Evolutionary conservation across 2,329 filamentous ascomycete species (phyloP).

Genomic region (Xylariaceae sp.): DNA sequence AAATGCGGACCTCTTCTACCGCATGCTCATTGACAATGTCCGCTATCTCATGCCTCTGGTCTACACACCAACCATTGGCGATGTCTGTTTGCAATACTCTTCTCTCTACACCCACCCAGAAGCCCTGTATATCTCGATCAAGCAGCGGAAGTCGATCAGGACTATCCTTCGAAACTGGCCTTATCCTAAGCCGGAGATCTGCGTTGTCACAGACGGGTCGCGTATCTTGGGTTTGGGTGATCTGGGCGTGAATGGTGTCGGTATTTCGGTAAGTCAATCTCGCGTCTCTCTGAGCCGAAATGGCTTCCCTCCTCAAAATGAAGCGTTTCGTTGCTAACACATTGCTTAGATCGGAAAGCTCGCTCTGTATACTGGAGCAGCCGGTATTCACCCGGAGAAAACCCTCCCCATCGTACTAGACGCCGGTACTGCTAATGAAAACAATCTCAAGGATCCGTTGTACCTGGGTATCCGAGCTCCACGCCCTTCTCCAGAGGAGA

Average conservation of each 20-base stretch:
- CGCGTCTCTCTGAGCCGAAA: not conserved
- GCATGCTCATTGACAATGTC: constrained; percentile 70
- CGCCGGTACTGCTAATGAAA: constrained; percentile 61
- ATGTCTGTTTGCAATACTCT: constrained; percentile 94
- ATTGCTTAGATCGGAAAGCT: constrained; percentile 75
- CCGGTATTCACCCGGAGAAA: constrained; percentile 86
- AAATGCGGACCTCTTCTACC: constrained; percentile 78
- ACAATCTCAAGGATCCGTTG: constrained; percentile 62
- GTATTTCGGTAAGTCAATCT: constrained; percentile 68
- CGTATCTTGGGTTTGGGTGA: constrained; percentile 90
- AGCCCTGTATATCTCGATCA: constrained; percentile 92
- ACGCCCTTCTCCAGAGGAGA: constrained; percentile 70
- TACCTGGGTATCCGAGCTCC: constrained; percentile 87
- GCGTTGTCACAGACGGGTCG: constrained; percentile 92
- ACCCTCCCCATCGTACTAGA: constrained; percentile 68
- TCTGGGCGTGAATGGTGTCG: constrained; percentile 93
- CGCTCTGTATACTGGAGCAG: constrained; percentile 88
- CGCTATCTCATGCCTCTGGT: constrained; percentile 77
- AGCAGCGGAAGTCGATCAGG: constrained; percentile 84
- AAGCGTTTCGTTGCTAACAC: constrained; percentile 25
- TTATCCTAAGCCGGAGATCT: constrained; percentile 83
- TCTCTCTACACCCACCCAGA: constrained; percentile 93
- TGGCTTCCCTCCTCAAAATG: not conserved
- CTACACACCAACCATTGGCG: constrained; percentile 87
- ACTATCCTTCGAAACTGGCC: constrained; percentile 93